phyloP scores from a whole-genome alignment of 805 yeast genomes.

The Metahyphopichia silvanorum region DNA sequence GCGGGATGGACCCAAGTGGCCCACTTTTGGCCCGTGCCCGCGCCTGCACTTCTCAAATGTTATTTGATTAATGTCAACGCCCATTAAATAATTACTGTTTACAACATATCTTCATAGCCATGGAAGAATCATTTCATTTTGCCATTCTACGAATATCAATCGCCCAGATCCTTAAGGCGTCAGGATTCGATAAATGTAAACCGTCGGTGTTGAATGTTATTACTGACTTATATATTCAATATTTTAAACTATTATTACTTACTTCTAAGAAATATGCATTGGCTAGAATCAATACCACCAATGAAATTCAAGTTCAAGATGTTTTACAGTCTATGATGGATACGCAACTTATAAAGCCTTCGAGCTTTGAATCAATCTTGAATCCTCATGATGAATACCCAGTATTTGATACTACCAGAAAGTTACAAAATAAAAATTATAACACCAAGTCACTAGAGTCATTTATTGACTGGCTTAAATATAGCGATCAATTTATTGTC shows the following conservation, averaged over 20 bases:
- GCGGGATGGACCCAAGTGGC: no score
- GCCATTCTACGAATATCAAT: conserved; percentile 36
- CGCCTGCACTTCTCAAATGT: no score
- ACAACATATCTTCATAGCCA: no score
- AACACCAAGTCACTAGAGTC: conserved; percentile 37
- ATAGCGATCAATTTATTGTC: conserved; percentile 22
- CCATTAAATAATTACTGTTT: no score
- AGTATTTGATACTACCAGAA: conserved; percentile 8
- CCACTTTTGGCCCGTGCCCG: no score
- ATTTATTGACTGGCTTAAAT: conserved; percentile 33
- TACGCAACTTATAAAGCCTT: conserved; percentile 59
- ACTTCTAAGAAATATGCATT: conserved; percentile 51
- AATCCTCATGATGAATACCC: conserved; percentile 40
- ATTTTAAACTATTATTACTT: conserved; percentile 50
- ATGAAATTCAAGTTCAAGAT: conserved; percentile 58
- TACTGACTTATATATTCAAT: conserved; percentile 73
- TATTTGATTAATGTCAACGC: no score
- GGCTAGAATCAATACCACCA: conserved; percentile 33
- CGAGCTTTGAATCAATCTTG: conserved; percentile 33
- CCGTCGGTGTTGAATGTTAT: conserved; percentile 69
- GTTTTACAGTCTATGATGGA: conserved; percentile 67
- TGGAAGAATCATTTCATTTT: conserved; percentile 41
- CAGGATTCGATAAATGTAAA: conserved; percentile 79
- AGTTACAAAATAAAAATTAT: conserved; percentile 14
- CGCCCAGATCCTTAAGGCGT: conserved; percentile 64